phyloP scores from a whole-genome alignment of 78 protist species.

The Kipferlia bialata region DNA sequence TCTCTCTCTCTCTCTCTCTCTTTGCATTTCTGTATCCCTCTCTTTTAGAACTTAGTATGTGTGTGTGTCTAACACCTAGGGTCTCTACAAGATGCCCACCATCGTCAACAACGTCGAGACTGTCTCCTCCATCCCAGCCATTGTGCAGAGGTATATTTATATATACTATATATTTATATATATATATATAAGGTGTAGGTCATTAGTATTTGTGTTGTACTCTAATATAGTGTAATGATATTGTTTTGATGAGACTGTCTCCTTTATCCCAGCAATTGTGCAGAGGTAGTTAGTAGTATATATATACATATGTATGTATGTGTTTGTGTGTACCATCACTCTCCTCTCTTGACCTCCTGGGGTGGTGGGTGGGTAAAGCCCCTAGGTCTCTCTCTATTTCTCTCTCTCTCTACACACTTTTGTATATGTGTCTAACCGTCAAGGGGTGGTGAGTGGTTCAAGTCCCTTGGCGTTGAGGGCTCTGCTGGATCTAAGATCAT shows the following conservation, averaged over 20 bases:
- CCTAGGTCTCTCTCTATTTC: too few species aligned
- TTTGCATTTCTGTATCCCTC: too few species aligned
- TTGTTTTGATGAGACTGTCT: too few species aligned
- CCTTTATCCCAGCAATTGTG: too few species aligned
- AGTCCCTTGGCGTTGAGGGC: conserved; percentile 74
- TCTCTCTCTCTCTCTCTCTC: too few species aligned
- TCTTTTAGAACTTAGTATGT: too few species aligned
- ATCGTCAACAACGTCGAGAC: conserved; percentile 98
- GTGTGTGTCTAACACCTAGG: too few species aligned
- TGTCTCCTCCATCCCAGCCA: conserved; percentile 90
- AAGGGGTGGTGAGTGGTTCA: conserved; percentile 72
- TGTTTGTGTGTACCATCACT: too few species aligned
- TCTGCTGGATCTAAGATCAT: conserved; percentile 86
- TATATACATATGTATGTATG: neutral
- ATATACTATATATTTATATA: too few species aligned
- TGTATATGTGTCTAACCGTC: neutral
- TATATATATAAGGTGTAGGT: conserved; percentile 69
- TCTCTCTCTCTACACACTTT: too few species aligned
- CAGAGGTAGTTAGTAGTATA: neutral
- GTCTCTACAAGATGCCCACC: conserved; percentile 94
- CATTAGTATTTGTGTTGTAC: neutral
- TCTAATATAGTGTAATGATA: neutral
- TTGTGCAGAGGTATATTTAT: too few species aligned
- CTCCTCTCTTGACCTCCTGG: neutral
- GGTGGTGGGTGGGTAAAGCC: neutral